A percentile compares a stretch with the other conserved stretches of the same genome.
These are phyloP conservation scores for Leucocoprinus sp. DNA, from an alignment of 768 basidiomycete species.

Conservation along the genomic window DNA sequence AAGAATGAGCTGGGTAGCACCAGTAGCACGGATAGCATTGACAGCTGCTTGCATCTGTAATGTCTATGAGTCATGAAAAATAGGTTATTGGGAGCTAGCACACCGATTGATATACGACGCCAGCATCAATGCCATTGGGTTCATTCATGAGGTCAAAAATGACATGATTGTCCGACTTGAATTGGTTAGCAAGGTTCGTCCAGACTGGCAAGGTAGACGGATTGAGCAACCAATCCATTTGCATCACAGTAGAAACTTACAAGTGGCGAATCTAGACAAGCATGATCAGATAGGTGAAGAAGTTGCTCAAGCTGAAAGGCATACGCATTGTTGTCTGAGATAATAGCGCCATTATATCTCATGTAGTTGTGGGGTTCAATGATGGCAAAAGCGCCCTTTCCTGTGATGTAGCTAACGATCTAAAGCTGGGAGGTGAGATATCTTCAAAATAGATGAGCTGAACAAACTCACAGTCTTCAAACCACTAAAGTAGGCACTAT, in stretches of 20 bases:
- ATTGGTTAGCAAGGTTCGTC: constrained; percentile 46
- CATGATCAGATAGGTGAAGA: background rate
- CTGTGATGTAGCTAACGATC: constrained; percentile 54
- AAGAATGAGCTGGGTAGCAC: constrained; percentile 51
- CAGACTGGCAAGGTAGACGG: constrained; percentile 34
- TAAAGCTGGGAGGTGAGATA: constrained; percentile 13
- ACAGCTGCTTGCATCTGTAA: constrained; percentile 56
- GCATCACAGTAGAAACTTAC: constrained; percentile 21
- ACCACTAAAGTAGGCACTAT: constrained; percentile 42
- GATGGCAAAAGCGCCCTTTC: constrained; percentile 47
- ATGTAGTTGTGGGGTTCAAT: constrained; percentile 60
- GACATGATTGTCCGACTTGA: constrained; percentile 43
- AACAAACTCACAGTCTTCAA: constrained; percentile 33
- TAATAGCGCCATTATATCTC: constrained; percentile 46
- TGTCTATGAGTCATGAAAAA: background rate
- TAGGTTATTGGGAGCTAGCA: background rate
- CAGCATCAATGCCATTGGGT: constrained; percentile 49
- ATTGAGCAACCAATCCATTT: background rate
- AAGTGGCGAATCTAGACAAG: constrained; percentile 36
- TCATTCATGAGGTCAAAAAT: constrained; percentile 66
- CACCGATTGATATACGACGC: constrained; percentile 42
- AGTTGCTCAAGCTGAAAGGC: constrained; percentile 13
- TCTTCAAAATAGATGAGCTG: background rate
- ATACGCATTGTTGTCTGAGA: constrained; percentile 40
- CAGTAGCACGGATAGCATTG: constrained; percentile 53